Conservation (phyloP, 1,284 basidiomycete genomes). For the Cryptococcus depauperatus region DNA sequence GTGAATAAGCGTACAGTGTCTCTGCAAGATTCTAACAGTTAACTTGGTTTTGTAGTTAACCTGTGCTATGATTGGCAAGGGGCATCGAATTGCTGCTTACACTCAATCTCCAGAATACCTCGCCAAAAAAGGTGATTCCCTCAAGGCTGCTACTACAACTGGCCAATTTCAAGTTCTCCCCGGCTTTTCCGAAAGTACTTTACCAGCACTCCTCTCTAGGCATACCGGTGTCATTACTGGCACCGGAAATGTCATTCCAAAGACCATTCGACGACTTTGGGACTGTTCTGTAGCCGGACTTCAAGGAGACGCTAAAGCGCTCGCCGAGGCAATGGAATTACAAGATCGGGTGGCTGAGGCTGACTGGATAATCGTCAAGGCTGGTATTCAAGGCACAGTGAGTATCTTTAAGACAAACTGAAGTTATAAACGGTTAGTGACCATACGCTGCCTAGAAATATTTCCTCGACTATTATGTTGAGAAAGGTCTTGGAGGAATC, state of each 20-base stretch:
- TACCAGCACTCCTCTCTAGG: conserved; percentile 55
- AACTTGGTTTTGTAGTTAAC: conserved; percentile 51
- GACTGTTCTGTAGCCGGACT: conserved; percentile 48
- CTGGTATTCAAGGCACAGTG: conserved; percentile 49
- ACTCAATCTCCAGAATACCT: conserved; percentile 39
- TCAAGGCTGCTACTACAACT: conserved; percentile 22
- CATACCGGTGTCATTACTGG: conserved; percentile 59
- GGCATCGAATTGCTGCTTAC: conserved; percentile 60
- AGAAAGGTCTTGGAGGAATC: conserved; percentile 56
- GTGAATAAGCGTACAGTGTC: conserved; percentile 10
- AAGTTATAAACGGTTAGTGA: neutral
- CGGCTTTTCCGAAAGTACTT: conserved; percentile 42
- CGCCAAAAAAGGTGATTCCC: conserved; percentile 21
- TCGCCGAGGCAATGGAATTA: conserved; percentile 59
- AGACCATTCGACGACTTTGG: conserved; percentile 59
- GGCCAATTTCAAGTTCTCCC: conserved; percentile 42
- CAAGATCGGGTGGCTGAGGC: conserved; percentile 63
- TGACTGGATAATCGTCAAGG: conserved; percentile 62
- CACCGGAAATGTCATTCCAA: conserved; percentile 68
- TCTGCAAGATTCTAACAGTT: neutral
- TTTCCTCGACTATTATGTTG: conserved; percentile 59
- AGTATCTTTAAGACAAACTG: conserved; percentile 6
- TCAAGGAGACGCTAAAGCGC: conserved; percentile 50
- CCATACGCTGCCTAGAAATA: conserved; percentile 49
- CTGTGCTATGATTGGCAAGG: conserved; percentile 75